These are phyloP conservation scores for Annona cherimola DNA, from an alignment of 164 flowering plant genomes.

Conservation along the genomic window DNA sequence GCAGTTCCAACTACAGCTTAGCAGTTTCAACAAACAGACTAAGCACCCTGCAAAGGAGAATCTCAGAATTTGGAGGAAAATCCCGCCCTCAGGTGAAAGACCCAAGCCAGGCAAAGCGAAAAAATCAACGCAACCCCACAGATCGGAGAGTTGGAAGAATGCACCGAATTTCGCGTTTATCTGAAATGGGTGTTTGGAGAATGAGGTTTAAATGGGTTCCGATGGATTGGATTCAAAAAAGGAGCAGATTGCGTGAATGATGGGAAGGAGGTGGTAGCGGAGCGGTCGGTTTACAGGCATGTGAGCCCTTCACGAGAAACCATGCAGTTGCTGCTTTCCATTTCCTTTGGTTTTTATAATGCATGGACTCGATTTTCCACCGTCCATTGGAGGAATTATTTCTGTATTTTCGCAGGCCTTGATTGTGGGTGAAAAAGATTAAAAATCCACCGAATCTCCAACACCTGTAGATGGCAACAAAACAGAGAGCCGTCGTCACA, in stretches of 20 bases:
- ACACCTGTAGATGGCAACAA: neutral
- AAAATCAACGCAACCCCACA: conserved; percentile 9
- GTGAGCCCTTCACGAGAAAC: conserved; percentile 26
- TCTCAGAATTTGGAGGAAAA: neutral
- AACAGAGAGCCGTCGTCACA: neutral
- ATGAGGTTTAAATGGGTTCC: conserved; percentile 11
- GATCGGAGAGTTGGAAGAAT: neutral
- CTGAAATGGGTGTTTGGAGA: conserved; percentile 4
- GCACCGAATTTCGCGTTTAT: neutral
- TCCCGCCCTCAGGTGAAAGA: neutral
- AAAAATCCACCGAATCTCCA: neutral
- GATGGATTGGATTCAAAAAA: neutral
- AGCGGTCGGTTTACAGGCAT: conserved; percentile 10
- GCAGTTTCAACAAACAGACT: neutral
- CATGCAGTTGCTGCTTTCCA: neutral
- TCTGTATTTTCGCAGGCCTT: neutral
- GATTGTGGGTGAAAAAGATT: neutral
- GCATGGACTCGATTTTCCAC: neutral
- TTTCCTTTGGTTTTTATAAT: too few relatives aligned
- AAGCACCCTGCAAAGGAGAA: neutral
- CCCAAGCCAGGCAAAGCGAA: neutral
- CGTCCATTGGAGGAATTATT: neutral
- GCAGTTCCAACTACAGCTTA: conserved; percentile 1
- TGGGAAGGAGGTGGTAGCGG: neutral
- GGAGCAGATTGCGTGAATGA: conserved; percentile 8